A percentile compares a stretch with the other conserved stretches of the same genome.
Conservation (phyloP, 371 early-diverging fungal genomes). For the Chytridium lagenaria region DNA sequence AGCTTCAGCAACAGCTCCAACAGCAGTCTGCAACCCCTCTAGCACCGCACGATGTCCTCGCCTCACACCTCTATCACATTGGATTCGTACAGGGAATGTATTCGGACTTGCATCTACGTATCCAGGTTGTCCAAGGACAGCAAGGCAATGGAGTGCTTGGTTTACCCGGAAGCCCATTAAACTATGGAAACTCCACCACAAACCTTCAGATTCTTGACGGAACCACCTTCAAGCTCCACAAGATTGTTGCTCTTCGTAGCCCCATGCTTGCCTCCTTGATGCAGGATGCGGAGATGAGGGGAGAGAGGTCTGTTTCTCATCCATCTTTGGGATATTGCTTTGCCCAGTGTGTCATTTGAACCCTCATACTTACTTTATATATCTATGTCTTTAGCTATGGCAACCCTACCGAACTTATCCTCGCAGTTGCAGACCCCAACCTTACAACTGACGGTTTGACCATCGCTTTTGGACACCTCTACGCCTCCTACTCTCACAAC, state of each 20-base stretch:
- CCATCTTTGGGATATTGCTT: not conserved
- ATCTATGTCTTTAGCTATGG: conserved; percentile 23
- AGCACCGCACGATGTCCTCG: conserved; percentile 49
- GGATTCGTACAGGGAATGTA: conserved; percentile 52
- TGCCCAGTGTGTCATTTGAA: too few species aligned
- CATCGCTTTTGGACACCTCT: conserved; percentile 56
- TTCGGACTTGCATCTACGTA: conserved; percentile 48
- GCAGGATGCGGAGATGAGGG: conserved; percentile 42
- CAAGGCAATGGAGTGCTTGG: conserved; percentile 10
- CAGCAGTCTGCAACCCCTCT: conserved; percentile 9
- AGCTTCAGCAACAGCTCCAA: conserved; percentile 8
- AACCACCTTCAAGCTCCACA: conserved; percentile 54
- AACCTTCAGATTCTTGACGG: conserved; percentile 36
- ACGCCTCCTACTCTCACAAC: conserved; percentile 46
- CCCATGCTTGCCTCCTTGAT: conserved; percentile 50
- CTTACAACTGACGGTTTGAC: conserved; percentile 53
- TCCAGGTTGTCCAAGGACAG: conserved; percentile 29
- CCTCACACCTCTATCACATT: conserved; percentile 52
- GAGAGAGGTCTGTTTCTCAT: conserved; percentile 28
- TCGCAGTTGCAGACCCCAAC: conserved; percentile 52
- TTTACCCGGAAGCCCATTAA: not conserved
- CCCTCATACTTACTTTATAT: not conserved
- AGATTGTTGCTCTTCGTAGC: conserved; percentile 52
- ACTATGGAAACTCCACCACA: conserved; percentile 4
- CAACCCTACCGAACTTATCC: conserved; percentile 34